Evolutionary conservation across 768 basidiomycete genomes (phyloP).

Genomic region (Kwoniella botswanensis): DNA sequence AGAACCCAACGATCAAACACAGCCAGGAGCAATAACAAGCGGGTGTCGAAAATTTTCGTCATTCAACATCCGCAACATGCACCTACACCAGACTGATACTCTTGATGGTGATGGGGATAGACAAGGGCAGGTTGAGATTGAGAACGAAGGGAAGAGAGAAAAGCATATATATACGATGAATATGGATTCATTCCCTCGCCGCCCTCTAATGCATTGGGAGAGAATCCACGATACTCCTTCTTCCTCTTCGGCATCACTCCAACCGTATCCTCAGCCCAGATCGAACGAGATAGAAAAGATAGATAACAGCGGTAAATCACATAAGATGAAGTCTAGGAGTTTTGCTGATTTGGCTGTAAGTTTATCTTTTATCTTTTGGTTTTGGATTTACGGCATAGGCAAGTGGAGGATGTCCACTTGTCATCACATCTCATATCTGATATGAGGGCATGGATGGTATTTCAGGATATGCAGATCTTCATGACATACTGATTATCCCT

Average conservation of each 20-base stretch:
- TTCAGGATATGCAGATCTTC: background rate
- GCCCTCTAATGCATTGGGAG: background rate
- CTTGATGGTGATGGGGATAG: background rate
- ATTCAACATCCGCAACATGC: background rate
- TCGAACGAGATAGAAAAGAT: background rate
- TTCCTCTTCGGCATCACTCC: background rate
- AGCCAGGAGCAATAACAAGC: background rate
- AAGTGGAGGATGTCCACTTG: conserved; percentile 24
- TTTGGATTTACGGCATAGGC: conserved; percentile 14
- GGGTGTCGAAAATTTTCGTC: background rate
- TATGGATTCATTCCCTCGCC: background rate
- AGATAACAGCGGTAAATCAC: too few relatives aligned
- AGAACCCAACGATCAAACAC: too few relatives aligned
- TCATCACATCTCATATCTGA: too few relatives aligned
- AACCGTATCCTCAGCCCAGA: background rate
- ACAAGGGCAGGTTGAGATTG: background rate
- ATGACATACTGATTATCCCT: background rate
- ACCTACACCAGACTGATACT: background rate
- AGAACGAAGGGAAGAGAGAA: background rate
- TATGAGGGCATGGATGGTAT: too few relatives aligned
- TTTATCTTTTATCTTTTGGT: conserved; percentile 1
- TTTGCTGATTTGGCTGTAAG: conserved; percentile 28
- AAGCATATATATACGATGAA: background rate
- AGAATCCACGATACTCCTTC: background rate
- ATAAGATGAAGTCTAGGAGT: conserved; percentile 22